Evolutionary conservation across 441 rosid species (phyloP).

Genomic region (Kokia cookei): DNA sequence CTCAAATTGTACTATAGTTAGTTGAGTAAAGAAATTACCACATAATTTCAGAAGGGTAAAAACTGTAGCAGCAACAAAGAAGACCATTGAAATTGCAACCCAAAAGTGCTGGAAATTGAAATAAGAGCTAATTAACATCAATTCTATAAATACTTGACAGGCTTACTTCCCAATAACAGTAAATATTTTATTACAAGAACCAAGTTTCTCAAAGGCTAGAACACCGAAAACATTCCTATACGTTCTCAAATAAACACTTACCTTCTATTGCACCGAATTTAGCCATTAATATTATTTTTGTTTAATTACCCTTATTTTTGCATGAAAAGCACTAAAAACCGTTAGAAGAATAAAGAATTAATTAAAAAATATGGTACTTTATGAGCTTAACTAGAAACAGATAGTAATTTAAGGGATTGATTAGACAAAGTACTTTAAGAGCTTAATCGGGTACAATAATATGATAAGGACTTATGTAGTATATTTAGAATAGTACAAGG

Average conservation of each 20-base stretch:
- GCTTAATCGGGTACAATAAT: background rate
- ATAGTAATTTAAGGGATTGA: background rate
- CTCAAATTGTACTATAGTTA: background rate
- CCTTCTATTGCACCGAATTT: background rate
- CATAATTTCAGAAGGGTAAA: conserved; percentile 85
- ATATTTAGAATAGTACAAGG: background rate
- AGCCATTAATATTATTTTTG: background rate
- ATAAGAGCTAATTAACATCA: conserved; percentile 4
- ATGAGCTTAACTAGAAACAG: background rate
- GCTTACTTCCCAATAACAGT: background rate
- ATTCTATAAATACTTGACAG: background rate
- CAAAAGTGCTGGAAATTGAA: conserved; percentile 74
- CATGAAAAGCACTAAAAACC: background rate
- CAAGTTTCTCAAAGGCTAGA: background rate
- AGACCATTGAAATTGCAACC: conserved; percentile 98
- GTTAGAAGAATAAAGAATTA: background rate
- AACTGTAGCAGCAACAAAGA: conserved; percentile 85
- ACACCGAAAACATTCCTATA: background rate
- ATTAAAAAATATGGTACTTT: background rate
- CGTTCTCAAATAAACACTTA: background rate
- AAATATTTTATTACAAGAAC: background rate
- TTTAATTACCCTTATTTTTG: background rate
- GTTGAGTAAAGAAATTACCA: conserved; percentile 43
- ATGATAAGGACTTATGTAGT: background rate
- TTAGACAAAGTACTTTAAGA: background rate